phyloP scores from a whole-genome alignment of 495 filamentous ascomycete species.

The Trichoderma virens region DNA sequence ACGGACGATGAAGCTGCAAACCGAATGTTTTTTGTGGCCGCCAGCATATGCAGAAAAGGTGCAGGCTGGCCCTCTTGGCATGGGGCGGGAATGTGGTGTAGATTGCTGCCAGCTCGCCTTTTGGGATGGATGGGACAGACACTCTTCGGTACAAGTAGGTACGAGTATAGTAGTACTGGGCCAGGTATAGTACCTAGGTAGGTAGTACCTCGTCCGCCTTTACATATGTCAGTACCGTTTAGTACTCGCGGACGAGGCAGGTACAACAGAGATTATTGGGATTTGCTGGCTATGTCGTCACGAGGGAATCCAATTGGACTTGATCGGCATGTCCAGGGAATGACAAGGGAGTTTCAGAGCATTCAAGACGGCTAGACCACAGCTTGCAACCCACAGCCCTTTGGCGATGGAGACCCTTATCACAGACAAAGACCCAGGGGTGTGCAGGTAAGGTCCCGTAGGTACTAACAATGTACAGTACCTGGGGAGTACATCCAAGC shows the following conservation, averaged over 20 bases:
- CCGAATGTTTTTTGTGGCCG: neutral
- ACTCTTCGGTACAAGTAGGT: neutral
- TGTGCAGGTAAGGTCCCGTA: neutral
- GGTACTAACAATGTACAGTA: too few relatives aligned
- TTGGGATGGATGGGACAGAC: too few relatives aligned
- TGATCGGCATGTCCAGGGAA: conserved; percentile 7
- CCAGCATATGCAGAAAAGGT: conserved; percentile 3
- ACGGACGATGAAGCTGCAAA: conserved; percentile 2
- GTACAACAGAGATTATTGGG: neutral
- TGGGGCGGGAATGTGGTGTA: neutral
- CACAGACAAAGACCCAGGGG: conserved; percentile 2
- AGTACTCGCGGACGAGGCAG: too few relatives aligned
- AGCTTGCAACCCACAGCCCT: neutral
- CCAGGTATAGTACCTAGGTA: too few relatives aligned
- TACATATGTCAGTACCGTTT: too few relatives aligned
- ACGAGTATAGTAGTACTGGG: too few relatives aligned
- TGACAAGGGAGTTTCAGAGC: conserved; percentile 6
- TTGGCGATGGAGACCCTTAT: neutral
- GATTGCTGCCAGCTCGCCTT: neutral
- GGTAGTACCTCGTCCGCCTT: too few relatives aligned
- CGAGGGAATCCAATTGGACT: conserved; percentile 1
- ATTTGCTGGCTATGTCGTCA: conserved; percentile 5
- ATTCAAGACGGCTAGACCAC: conserved; percentile 6
- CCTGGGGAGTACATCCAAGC: too few relatives aligned
- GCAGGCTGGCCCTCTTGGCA: neutral